phyloP scores from a whole-genome alignment of 441 rosid species.

The Daphne laureola region DNA sequence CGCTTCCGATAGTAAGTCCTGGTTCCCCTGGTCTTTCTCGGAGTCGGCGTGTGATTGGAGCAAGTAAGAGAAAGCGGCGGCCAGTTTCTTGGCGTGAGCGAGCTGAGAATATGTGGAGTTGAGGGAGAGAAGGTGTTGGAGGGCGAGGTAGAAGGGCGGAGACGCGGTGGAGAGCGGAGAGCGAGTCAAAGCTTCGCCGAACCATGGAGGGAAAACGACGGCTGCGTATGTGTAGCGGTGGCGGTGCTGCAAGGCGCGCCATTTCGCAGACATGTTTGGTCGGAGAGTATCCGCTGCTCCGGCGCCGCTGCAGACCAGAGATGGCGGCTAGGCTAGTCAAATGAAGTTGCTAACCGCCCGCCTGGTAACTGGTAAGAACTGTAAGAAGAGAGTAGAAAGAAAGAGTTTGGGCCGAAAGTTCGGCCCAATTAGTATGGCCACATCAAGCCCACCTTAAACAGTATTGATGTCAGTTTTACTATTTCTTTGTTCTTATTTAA shows the following conservation, averaged over 20 bases:
- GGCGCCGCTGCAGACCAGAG: no score
- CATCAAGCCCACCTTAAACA: no score
- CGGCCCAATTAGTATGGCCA: no score
- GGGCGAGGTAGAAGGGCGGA: conserved; percentile 36
- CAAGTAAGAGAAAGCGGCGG: conserved; percentile 47
- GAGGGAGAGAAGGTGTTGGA: conserved; percentile 48
- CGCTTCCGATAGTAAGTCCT: conserved; percentile 25
- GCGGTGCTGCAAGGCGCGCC: conserved; percentile 95
- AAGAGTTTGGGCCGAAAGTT: no score
- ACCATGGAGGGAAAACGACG: conserved; percentile 55
- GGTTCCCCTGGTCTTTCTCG: conserved; percentile 19
- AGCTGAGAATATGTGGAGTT: conserved; percentile 76
- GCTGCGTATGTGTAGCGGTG: conserved; percentile 91
- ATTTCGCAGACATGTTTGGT: conserved; percentile 71
- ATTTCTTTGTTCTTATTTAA: no score
- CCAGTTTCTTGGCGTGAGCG: conserved; percentile 54
- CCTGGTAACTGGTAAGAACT: no score
- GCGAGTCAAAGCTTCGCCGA: conserved; percentile 33
- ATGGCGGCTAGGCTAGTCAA: no score
- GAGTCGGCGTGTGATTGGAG: conserved; percentile 18
- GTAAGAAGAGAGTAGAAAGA: no score
- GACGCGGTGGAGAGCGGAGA: conserved; percentile 28
- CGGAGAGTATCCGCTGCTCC: no score
- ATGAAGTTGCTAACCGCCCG: no score
- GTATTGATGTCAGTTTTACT: no score